phyloP scores from a whole-genome alignment of 495 filamentous ascomycete species.

The Xylaria longipes region DNA sequence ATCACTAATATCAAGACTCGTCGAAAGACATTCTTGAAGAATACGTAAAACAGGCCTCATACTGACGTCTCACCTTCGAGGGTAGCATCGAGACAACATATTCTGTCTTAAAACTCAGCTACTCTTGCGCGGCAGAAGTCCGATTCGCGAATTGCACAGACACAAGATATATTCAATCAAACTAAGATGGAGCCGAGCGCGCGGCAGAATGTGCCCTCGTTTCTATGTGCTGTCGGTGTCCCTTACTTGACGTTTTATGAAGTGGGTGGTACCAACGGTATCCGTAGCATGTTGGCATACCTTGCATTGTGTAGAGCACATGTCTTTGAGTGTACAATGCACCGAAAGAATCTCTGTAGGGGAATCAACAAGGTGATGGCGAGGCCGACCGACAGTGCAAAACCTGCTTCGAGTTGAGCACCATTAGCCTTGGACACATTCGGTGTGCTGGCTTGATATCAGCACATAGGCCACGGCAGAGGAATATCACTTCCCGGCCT shows the following conservation, averaged over 20 bases:
- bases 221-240: background rate
- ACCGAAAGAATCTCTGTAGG: background rate
- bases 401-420: background rate
- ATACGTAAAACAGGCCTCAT: background rate
- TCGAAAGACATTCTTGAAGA: too few relatives aligned
- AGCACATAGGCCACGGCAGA: conserved; percentile 12
- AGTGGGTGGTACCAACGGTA: background rate
- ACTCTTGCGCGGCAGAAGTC: background rate
- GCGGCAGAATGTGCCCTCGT: conserved; percentile 3
- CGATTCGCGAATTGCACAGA: conserved; percentile 4
- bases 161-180: conserved; percentile 3
- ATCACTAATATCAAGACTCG: background rate
- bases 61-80: background rate
- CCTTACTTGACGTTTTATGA: conserved; percentile 1
- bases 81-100: background rate
- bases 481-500: background rate
- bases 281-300: background rate
- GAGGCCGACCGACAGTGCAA: conserved; percentile 1
- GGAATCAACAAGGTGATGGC: background rate
- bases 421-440: background rate
- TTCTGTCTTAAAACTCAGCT: background rate
- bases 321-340: background rate
- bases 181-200: background rate
- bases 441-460: conserved; percentile 13
- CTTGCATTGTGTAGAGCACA: background rate